These are phyloP conservation scores for Crithidia thermophila DNA, from an alignment of 208 protist genomes.

Conservation along the genomic window DNA sequence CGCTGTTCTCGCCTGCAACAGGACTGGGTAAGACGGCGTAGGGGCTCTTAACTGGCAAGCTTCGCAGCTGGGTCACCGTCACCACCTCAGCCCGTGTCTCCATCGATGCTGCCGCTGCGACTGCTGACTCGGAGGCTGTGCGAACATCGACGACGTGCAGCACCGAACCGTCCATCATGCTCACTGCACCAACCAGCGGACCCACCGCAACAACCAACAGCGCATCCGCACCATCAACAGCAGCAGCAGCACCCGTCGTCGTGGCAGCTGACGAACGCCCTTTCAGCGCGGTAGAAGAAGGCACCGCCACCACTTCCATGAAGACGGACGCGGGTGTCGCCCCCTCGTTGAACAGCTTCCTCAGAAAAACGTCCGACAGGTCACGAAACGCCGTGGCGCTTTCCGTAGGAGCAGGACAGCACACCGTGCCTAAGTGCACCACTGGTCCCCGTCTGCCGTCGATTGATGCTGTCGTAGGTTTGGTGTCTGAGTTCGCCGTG, in stretches of 20 bases:
- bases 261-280: too few species aligned
- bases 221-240: too few species aligned
- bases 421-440: not conserved
- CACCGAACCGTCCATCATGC: constrained; percentile 8
- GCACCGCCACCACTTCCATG: constrained; percentile 20
- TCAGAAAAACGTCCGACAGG: constrained; percentile 1
- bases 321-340: not conserved
- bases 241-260: too few species aligned
- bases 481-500: too few species aligned
- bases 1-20: too few species aligned
- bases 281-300: not conserved
- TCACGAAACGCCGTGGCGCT: too few species aligned
- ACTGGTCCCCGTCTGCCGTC: not conserved
- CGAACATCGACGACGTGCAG: constrained; percentile 21
- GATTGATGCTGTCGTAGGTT: not conserved
- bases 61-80: too few species aligned
- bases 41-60: too few species aligned
- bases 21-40: too few species aligned
- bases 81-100: too few species aligned
- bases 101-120: too few species aligned
- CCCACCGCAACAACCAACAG: constrained; percentile 20
- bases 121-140: not conserved
- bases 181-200: constrained; percentile 17
- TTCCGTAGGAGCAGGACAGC: not conserved
- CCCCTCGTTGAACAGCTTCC: constrained; percentile 8